Evolutionary conservation across 2,329 filamentous ascomycete genomes (phyloP).

Genomic region (Proliferodiscus dingleyae): DNA sequence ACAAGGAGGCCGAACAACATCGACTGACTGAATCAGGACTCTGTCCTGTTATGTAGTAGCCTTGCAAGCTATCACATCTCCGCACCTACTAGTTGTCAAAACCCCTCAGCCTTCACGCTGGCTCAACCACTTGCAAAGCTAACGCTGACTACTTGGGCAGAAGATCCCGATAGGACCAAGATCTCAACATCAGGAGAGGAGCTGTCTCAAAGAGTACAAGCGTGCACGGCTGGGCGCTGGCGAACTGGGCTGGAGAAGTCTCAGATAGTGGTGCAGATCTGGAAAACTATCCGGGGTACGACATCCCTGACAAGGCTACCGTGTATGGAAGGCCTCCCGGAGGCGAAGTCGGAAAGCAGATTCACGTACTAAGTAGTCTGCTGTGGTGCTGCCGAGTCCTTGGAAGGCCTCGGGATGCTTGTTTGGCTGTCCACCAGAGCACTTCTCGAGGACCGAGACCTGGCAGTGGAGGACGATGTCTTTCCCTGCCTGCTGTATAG

Average conservation of each 20-base stretch:
- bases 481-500: too few species aligned
- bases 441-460: too few species aligned
- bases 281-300: not conserved
- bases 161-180: not conserved
- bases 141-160: not conserved
- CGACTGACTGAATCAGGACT: not conserved
- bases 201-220: not conserved
- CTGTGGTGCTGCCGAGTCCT: too few species aligned
- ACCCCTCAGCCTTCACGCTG: not conserved
- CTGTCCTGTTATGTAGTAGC: not conserved
- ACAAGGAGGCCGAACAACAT: too few species aligned
- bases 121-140: not conserved
- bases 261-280: not conserved
- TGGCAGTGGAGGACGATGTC: too few species aligned
- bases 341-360: too few species aligned
- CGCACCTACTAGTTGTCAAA: not conserved
- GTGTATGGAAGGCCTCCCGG: too few species aligned
- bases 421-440: too few species aligned
- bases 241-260: not conserved
- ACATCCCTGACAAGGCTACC: not conserved
- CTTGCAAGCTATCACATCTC: not conserved
- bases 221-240: not conserved
- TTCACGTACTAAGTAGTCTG: too few species aligned
- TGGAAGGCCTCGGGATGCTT: too few species aligned
- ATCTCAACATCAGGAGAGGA: not conserved